phyloP scores from a whole-genome alignment of 495 filamentous ascomycete genomes.

The Lophiostoma macrostomum region DNA sequence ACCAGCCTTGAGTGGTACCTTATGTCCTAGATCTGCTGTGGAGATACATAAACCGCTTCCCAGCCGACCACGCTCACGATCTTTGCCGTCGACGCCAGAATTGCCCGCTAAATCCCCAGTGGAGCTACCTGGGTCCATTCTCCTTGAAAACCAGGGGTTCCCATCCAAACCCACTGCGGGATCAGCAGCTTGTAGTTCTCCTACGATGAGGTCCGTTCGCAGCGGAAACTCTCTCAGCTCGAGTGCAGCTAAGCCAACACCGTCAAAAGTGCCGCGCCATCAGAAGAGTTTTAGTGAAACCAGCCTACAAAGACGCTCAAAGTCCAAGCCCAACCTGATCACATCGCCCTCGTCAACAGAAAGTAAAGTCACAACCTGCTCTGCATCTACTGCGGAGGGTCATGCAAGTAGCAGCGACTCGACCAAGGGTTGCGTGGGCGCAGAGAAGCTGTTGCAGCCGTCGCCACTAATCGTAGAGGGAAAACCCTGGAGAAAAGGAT shows the following conservation, averaged over 20 bases:
- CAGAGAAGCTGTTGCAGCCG: conserved; percentile 23
- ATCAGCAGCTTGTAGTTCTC: conserved; percentile 13
- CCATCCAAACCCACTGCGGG: conserved; percentile 23
- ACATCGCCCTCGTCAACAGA: conserved; percentile 30
- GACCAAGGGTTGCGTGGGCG: conserved; percentile 17
- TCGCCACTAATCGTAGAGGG: conserved; percentile 30
- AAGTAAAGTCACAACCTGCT: conserved; percentile 32
- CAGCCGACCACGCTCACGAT: conserved; percentile 37
- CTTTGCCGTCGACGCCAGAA: conserved; percentile 37
- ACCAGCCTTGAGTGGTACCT: conserved; percentile 34
- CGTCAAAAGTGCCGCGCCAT: conserved; percentile 26
- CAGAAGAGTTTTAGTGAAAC: conserved; percentile 29
- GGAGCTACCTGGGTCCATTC: conserved; percentile 40
- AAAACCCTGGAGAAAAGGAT: conserved; percentile 15
- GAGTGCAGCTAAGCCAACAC: conserved; percentile 19
- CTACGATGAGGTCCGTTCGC: conserved; percentile 31
- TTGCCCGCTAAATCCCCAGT: too few relatives aligned
- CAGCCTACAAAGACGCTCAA: conserved; percentile 25
- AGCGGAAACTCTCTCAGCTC: conserved; percentile 27
- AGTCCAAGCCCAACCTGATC: conserved; percentile 25
- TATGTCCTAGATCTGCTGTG: conserved; percentile 24
- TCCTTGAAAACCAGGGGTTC: conserved; percentile 36
- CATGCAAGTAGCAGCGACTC: conserved; percentile 24
- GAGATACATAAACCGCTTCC: conserved; percentile 35
- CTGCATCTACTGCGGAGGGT: conserved; percentile 28